Conservation (phyloP, 2,329 filamentous ascomycete genomes). For the Ophiostoma sp. region DNA sequence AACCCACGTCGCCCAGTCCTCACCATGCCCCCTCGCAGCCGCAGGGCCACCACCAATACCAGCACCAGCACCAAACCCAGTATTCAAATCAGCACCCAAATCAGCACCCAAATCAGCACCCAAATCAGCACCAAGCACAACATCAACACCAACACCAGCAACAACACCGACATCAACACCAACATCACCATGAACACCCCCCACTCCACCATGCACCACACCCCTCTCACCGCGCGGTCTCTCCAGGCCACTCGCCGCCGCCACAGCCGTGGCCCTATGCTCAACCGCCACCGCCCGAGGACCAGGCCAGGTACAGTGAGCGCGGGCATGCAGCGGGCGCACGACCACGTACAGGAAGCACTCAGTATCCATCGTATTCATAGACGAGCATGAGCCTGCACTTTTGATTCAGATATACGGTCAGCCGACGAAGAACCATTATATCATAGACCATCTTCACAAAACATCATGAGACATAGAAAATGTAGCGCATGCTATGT, state of each 20-base stretch:
- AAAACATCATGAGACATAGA: no score
- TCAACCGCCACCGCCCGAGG: not conserved
- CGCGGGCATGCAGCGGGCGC: not conserved
- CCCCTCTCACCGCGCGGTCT: not conserved
- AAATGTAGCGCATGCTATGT: not conserved
- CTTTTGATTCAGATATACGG: no score
- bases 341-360: not conserved
- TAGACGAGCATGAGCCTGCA: not conserved
- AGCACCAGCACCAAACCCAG: not conserved
- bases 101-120: not conserved
- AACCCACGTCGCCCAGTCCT: constrained; percentile 8
- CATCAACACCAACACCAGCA: not conserved
- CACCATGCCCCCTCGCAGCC: not conserved
- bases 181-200: not conserved
- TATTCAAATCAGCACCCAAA: not conserved
- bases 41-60: constrained; percentile 11
- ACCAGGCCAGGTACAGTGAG: not conserved
- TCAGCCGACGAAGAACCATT: no score
- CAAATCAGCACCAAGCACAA: not conserved
- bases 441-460: no score
- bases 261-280: not conserved
- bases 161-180: not conserved
- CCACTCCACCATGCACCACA: not conserved
- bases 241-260: not conserved
- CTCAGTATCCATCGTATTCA: not conserved